These are phyloP conservation scores for Heliosperma pusillum DNA, from an alignment of 148 eudicot genomes.

Conservation along the genomic window DNA sequence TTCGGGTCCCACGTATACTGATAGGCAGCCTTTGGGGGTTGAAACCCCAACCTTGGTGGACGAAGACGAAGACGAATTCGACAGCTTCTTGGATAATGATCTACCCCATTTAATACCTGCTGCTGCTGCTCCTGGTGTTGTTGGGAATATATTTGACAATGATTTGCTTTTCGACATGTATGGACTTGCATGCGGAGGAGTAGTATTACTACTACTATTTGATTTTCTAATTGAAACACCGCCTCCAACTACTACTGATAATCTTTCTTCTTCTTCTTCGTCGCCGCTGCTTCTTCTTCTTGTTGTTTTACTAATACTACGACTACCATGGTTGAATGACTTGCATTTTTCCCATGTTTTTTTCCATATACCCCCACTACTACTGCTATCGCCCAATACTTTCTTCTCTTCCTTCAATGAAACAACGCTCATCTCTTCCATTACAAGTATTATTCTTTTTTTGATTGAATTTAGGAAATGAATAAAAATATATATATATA, in stretches of 20 bases:
- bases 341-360: slow-evolving; percentile 67
- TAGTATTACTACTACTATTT: no score
- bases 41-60: slow-evolving; percentile 12
- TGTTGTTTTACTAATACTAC: no score
- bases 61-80: no score
- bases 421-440: slow-evolving; percentile 39
- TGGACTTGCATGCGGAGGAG: neutral
- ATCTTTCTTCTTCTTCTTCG: no score
- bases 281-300: no score
- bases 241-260: no score
- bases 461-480: neutral
- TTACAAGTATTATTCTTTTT: no score
- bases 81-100: slow-evolving; percentile 3
- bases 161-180: slow-evolving; percentile 37
- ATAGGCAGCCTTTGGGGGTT: slow-evolving; percentile 60
- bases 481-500: neutral
- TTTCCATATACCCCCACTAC: slow-evolving; percentile 28
- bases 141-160: slow-evolving; percentile 29
- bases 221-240: neutral
- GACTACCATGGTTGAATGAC: slow-evolving; percentile 31
- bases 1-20: slow-evolving; percentile 72
- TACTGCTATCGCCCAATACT: slow-evolving; percentile 18
- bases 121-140: neutral
- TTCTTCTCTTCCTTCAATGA: slow-evolving; percentile 33
- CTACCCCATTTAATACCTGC: slow-evolving; percentile 3